Base-by-base conservation (phyloP, 495 filamentous ascomycete genomes). In the Penicillium coprophilum region DNA sequence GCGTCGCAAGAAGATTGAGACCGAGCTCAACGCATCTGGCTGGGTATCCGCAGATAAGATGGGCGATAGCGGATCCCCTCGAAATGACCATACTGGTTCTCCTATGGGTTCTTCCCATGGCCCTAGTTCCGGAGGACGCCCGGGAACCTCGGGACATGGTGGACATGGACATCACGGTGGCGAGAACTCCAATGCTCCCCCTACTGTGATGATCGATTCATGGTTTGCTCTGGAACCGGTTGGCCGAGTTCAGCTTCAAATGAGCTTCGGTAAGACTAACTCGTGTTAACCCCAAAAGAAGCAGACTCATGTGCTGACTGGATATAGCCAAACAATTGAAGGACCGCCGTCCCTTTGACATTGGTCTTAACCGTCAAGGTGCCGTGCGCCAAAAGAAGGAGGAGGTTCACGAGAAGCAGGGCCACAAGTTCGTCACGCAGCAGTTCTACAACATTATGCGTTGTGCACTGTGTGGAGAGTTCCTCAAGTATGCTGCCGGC, bases 371-470 rank as follows among this genome's bases (percentile, higher is more conserved):
- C 60, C 90, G 94, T 60, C 94, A 96, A 77, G 94, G 94, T 71
- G 94, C 94, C 50, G 92, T 99, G 63, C 89, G 94, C 39, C 92
- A 97, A 71, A 88, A 88, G 64, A 97, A 97, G 76, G 94, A 99
- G 72, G 91, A 96, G 61, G 85, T 97, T 12, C 89, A 96, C 75
- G 94, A 97, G 73, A 93, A 96, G 80, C 96, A 96, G 68, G 94
- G 94, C 30, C 94, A 99, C 86, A 97, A 97, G 76, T 99, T 99
- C 63, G 85, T 97, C 46, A 85, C 88, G 61, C 92, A 96, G 73
- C 93, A 96, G 71, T 99, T 97, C 76, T 99, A 97, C 86, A 97
- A 97, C 78, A 96, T 99, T 71, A 99, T 99, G 94, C 94, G 95
- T 62, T 99, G 94, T 76, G 95, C 94, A 31, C 85, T 97, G 20